phyloP scores from a whole-genome alignment of 768 basidiomycete species.

The Brasilioporus rufonigricans region DNA sequence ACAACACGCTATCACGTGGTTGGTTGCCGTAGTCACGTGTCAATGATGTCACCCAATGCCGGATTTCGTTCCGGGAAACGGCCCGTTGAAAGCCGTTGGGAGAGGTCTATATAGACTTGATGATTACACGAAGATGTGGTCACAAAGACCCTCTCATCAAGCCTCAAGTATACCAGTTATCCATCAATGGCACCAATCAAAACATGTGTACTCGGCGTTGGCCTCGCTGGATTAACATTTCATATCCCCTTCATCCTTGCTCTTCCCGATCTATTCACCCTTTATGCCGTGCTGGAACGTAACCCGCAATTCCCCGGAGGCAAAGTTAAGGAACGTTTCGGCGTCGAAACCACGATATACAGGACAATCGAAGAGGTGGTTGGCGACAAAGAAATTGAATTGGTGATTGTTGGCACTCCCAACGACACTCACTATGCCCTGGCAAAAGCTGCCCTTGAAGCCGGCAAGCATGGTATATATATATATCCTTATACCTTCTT shows the following conservation, averaged over 20 bases:
- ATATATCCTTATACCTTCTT: not conserved
- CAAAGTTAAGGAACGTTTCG: conserved; percentile 65
- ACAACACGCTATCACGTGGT: conserved; percentile 26
- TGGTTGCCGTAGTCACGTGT: conserved; percentile 12
- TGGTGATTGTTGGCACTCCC: conserved; percentile 67
- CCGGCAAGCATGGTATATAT: conserved; percentile 70
- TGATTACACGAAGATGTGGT: no score
- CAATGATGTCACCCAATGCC: conserved; percentile 9
- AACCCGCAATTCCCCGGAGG: conserved; percentile 60
- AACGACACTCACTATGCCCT: conserved; percentile 71
- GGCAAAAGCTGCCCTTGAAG: conserved; percentile 61
- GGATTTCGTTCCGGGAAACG: not conserved
- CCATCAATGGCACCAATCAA: conserved; percentile 46
- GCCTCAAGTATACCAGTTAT: not conserved
- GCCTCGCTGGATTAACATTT: conserved; percentile 74
- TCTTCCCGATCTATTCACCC: conserved; percentile 65
- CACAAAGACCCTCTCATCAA: no score
- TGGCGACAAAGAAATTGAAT: conserved; percentile 61
- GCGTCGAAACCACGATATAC: conserved; percentile 56
- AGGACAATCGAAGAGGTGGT: conserved; percentile 59
- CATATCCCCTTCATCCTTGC: conserved; percentile 78
- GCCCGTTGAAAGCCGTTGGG: not conserved
- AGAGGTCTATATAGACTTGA: no score
- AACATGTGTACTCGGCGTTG: conserved; percentile 73
- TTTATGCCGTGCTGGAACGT: conserved; percentile 74